Evolutionary conservation across 352 stramenopile genomes (phyloP), one percentile per base, ranked within the genome.

Genomic region (Globisporangium middletonii): DNA sequence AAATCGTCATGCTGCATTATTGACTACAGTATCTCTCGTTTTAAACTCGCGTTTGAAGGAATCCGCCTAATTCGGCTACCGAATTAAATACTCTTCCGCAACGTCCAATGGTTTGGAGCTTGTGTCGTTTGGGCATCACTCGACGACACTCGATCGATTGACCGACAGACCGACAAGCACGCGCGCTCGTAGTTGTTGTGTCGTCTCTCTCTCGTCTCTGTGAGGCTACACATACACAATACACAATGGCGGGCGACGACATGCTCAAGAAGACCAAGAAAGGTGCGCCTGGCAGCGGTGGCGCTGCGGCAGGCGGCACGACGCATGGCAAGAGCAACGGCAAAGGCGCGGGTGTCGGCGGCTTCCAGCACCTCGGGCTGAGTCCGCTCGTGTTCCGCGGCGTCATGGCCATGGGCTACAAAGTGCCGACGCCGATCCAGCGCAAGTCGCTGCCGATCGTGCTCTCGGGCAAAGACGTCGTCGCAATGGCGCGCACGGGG

Each of bases 341-440:
- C 57, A 92, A 90, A 64, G 79, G 79, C 46, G 77, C 81, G 1
- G 79, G 81, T 15, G 75, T 83, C 28, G 83, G 81, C 46, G 87
- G 86, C 28, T 95, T 96, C 67, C 87, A 95, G 74, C 69, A 86
- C 72, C 60, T 96, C 37, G 86, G 86, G 7, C 71, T 95, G n/a
- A 91, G 75, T 63, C 71, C 82, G 30, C 50, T 61, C 4, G 74
- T 95, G 50, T 93, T 95, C 58, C 79, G 80, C 19, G 91, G 82
- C 46, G 74, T 98, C 59, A 94, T 97, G 75, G 78, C 76, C 53
- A 97, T 98, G 89, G 92, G 92, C 45, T 98, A 98, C 76, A 97
- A 97, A 56, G 89, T 97, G 55, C 97, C 98, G 35, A 99, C 98
- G 41, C 97, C 97, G 16, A 99, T 99, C 50, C 97, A 99, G 75